These are phyloP conservation scores for Infundibulicybe gibba DNA, from an alignment of 768 basidiomycete genomes.

Conservation along the genomic window DNA sequence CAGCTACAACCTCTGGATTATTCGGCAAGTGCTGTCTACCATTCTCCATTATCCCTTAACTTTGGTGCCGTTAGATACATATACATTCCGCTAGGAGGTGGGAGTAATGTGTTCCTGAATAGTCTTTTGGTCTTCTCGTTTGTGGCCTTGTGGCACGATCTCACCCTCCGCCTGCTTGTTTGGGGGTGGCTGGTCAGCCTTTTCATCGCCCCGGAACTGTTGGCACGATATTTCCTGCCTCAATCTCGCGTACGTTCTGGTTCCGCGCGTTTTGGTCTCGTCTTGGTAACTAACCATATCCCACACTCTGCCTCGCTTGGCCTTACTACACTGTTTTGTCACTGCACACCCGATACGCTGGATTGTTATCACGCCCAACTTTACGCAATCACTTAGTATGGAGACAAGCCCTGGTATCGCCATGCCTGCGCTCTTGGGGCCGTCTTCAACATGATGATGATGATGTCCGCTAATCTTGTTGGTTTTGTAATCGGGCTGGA, in stretches of 20 bases:
- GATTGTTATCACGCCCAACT: slow-evolving; percentile 2
- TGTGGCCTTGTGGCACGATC: slow-evolving; percentile 96
- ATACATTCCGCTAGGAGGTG: slow-evolving; percentile 89
- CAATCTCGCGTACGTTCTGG: slow-evolving; percentile 50
- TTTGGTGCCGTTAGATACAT: slow-evolving; percentile 65
- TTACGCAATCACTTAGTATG: slow-evolving; percentile 48
- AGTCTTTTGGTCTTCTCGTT: slow-evolving; percentile 88
- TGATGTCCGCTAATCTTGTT: slow-evolving; percentile 91
- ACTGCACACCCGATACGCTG: not conserved
- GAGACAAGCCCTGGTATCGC: slow-evolving; percentile 71
- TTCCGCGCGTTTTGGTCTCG: not conserved
- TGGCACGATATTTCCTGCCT: slow-evolving; percentile 58
- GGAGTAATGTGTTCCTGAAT: slow-evolving; percentile 48
- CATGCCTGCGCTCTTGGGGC: slow-evolving; percentile 82
- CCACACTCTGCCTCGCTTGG: not conserved
- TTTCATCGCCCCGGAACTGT: slow-evolving; percentile 86
- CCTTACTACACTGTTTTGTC: not conserved
- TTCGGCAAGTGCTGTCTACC: slow-evolving; percentile 49
- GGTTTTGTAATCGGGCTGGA: slow-evolving; percentile 93
- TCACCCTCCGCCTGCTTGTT: slow-evolving; percentile 80
- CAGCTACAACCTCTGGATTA: slow-evolving; percentile 93
- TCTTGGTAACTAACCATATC: not conserved
- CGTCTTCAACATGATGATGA: slow-evolving; percentile 78
- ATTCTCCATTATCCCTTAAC: not conserved
- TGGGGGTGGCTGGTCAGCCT: slow-evolving; percentile 97